Evolutionary conservation across 148 eudicot species (phyloP), one percentile per base, ranked within the genome.

Genomic region (Hydrangea macrophylla): DNA sequence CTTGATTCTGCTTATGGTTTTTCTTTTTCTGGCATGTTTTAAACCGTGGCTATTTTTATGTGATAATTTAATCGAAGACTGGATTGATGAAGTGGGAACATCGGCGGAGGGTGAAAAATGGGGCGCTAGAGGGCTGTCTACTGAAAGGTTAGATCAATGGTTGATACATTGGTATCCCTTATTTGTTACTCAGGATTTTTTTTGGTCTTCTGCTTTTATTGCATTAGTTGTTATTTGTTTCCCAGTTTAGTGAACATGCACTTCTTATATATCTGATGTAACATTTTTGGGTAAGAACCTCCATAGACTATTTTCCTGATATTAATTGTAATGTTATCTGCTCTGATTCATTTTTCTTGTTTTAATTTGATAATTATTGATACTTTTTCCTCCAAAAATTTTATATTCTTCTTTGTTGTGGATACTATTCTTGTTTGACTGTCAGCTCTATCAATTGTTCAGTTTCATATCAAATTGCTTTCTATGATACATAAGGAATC

Each of bases 61-160:
- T 65, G 55, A 58, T 17, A 32, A 61, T 51, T 32, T 65, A 50
- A 71, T 75, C 71, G 60, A 53, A 91, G 97, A 85, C 78, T 91
- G 97, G 97, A 81, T 80, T 73, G 83, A 72, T 71, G 88, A 81
- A 65, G 79, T 85, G 35, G 84, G 84, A 58, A 82, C 83, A 48
- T 77, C 95, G 66, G 73, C 85, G 65, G 85, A 74, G n/a, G 84
- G 72, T 20, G 80, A 65, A 67, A 82, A 83, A 30, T 84, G 86
- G 87, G 77, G 70, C 67, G 79, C 75, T 70, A 79, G 86, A 23
- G 86, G 75, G 48, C 56, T 56, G 55, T 77, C 88, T 37, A 73
- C 78, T 39, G 87, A 85, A 74, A 79, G 92, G 92, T 90, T 73
- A 58, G 56, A 65, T 75, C 39, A 17, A n/a, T 25, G 26, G 53